Percentiles rank a stretch among this genome's conserved stretches.
These are phyloP conservation scores for Plenodomus lindquistii DNA, from an alignment of 2,329 filamentous ascomycete genomes.

Conservation along the genomic window DNA sequence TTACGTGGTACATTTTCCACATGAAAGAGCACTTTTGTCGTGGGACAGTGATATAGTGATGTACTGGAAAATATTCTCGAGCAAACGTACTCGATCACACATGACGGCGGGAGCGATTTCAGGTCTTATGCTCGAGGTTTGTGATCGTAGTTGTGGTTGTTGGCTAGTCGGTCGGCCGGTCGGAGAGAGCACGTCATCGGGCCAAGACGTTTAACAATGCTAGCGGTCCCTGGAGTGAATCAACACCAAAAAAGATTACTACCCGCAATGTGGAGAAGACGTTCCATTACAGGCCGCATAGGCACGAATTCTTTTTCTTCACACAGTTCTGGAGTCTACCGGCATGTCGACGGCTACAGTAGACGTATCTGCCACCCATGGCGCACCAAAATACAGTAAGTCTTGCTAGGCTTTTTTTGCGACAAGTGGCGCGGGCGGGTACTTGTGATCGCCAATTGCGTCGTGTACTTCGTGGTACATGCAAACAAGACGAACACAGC, in stretches of 20 bases:
- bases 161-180: constrained; percentile 5
- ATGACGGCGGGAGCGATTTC: too few species aligned
- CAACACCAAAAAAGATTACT: constrained; percentile 27
- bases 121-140: too few species aligned
- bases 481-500: neutral
- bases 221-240: constrained; percentile 30
- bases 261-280: constrained; percentile 26
- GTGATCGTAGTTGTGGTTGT: neutral
- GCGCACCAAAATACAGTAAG: constrained; percentile 23
- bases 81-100: neutral
- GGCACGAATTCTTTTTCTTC: constrained; percentile 10
- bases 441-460: neutral
- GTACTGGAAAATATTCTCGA: neutral
- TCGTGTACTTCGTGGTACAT: neutral
- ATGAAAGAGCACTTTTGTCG: too few species aligned
- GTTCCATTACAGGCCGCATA: constrained; percentile 13
- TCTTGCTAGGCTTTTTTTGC: constrained; percentile 6
- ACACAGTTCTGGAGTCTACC: constrained; percentile 5
- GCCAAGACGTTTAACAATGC: constrained; percentile 26
- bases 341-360: constrained; percentile 24
- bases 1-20: too few species aligned
- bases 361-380: constrained; percentile 18
- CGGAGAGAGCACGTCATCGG: constrained; percentile 32
- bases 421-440: constrained; percentile 1
- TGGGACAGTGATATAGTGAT: neutral